Base-by-base conservation (phyloP, 2,329 filamentous ascomycete species). In the Monilinia fructicola region DNA sequence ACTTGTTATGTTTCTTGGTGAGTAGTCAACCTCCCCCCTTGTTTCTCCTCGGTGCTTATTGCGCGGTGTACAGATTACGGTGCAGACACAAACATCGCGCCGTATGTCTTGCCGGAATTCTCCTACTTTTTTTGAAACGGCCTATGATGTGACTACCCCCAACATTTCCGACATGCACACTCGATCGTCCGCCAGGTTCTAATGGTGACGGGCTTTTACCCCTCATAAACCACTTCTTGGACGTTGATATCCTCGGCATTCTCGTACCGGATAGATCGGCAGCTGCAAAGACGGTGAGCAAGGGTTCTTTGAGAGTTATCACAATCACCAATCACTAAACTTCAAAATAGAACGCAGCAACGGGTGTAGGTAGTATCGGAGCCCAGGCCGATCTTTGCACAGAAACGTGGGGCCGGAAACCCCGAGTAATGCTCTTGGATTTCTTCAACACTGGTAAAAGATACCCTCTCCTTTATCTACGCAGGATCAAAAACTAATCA, bases 1-100 rank as follows among this genome's bases (percentile, higher is more conserved):
- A 21, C 80, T 94, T 1, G 78, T 93, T 56, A 85, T 89, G 31
- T 93, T 93, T 70, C 86, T 93, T 76, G 88, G 89, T 79, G 79
- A 60, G 77, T 42, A 35, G 21, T 11, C 11, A 38, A 7, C 26
- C 0, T 3, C 40, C 21, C 7, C 31, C 21, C 23, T 21, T n/a
- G n/a, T 11, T n/a, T 42, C n/a, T 6, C 5, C 1, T 10, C 4
- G 16, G 11, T n/a, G 55, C 42, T 54, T 14, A 52, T 5, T 4
- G 23, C 16, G 11, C n/a, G 38, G 35, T 5, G 35, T 48, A 16
- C 83, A 87, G 90, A 93, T 76, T 91, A 84, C 71, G 74, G 82
- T 61, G 76, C 80, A 67, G 80, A 86, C 68, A 79, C 78, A 1
- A 76, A 73, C 42, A 75, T 79, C 60, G 83, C 85, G n/a, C 80